Base-by-base conservation (phyloP, 1,284 basidiomycete species). In the Puccinia novopanici region DNA sequence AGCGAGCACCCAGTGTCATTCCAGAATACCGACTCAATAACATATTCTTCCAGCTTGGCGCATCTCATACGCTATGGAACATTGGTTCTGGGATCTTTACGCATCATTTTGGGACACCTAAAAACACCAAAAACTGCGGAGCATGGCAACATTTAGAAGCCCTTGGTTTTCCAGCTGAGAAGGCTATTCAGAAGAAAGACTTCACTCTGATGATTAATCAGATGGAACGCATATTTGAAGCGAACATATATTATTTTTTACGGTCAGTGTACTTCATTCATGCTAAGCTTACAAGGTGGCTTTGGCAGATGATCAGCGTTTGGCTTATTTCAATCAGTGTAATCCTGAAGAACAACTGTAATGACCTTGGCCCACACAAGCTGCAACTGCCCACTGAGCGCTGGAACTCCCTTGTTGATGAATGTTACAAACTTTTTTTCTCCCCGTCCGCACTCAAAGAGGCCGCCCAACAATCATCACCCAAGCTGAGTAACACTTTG, bases 161-260 rank as follows among this genome's bases (percentile, higher is more conserved):
- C n/a, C n/a, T n/a, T n/a, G n/a, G n/a, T n/a, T n/a, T n/a, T n/a
- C n/a, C n/a, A n/a, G n/a, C n/a, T n/a, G n/a, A n/a, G n/a, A n/a
- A n/a, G n/a, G n/a, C n/a, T n/a, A n/a, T n/a, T n/a, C n/a, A n/a
- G n/a, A n/a, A n/a, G n/a, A n/a, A n/a, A n/a, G n/a, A n/a, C n/a
- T n/a, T n/a, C 37, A 27, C 27, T 50, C 30, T 63, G 40, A 42
- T 57, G 74, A 19, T n/a, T n/a, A n/a, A n/a, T n/a, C n/a, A n/a
- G n/a, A n/a, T n/a, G n/a, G n/a, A n/a, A n/a, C 4, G 4, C 57
- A 61, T 5, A 8, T 61, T 9, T 12, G 74, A 27, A 24, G 48
- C 48, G 57, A 57, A 63, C 5, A 15, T 75, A 40, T 57, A 57
- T 75, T 65, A 61, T 17, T 75, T 40, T 24, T 30, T 75, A 10